These are phyloP conservation scores for Mycena floridula DNA, from an alignment of 768 basidiomycete species.

Conservation along the genomic window DNA sequence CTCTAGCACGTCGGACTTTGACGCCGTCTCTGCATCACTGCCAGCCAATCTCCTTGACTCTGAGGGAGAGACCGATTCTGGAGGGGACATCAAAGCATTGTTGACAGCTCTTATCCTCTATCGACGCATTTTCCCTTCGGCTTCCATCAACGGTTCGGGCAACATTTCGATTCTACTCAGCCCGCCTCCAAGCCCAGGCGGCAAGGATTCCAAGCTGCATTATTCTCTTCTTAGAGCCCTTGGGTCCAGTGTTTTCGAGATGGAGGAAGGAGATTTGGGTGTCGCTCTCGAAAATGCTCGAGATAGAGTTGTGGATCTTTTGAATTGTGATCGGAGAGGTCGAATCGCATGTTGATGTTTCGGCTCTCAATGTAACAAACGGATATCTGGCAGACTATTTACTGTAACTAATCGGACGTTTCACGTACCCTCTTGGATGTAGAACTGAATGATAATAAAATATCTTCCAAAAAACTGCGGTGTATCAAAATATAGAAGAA, in stretches of 20 bases:
- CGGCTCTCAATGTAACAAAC: no score
- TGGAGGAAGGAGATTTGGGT: constrained; percentile 32
- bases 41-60: constrained; percentile 16
- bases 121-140: constrained; percentile 47
- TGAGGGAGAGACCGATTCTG: constrained; percentile 13
- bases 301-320: constrained; percentile 71
- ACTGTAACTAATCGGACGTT: no score
- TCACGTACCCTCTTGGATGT: no score
- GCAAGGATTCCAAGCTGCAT: constrained; percentile 33
- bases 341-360: no score
- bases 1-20: constrained; percentile 23
- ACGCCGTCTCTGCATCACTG: constrained; percentile 19
- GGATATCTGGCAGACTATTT: no score
- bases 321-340: constrained; percentile 34
- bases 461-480: no score
- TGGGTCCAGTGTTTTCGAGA: constrained; percentile 43
- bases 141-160: constrained; percentile 12
- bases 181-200: constrained; percentile 49
- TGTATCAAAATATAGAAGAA: no score
- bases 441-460: no score
- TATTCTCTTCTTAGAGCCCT: constrained; percentile 46
- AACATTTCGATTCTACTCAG: constrained; percentile 41
- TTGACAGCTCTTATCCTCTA: constrained; percentile 58
- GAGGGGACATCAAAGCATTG: constrained; percentile 42
- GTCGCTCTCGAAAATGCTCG: constrained; percentile 63